Base-by-base conservation (phyloP, 371 early-diverging fungal species). In the Blastocladiella emersonii region DNA sequence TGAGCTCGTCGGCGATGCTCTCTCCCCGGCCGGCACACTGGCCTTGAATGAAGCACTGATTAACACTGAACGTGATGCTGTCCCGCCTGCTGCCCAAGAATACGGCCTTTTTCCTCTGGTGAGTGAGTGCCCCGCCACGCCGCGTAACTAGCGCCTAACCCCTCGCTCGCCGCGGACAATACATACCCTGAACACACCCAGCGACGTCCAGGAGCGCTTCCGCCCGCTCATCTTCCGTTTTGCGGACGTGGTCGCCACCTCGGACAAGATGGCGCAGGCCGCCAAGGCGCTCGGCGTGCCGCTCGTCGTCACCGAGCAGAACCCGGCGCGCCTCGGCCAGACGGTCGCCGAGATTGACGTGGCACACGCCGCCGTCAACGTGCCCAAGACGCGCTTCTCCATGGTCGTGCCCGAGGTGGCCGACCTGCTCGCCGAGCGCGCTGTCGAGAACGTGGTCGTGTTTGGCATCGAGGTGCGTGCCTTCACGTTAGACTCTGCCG, bases 131-230 rank as follows among this genome's bases (percentile, higher is more conserved):
- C 48, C n/a, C 23, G 17, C 1, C 8, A 45, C n/a, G 45, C 19
- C 19, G 8, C 10, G 1, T n/a, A n/a, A 25, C 2, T n/a, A 3
- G 23, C 45, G 1, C 1, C 27, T 17, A 23, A 23, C 10, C 27
- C 2, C 21, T 3, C 25, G 1, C 5, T 7, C 7, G 25, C 8
- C n/a, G n/a, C 17, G 6, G 48, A 48, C 44, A n/a, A 25, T 25
- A 23, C n/a, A 23, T 19, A 25, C 25, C 3, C 19, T 25, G 48
- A 8, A 8, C 10, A 8, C 48, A 48, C 39, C 8, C 48, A 48
- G 97, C 72, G 95, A 96, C 71, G 82, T 96, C 61, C 95, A 96
- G 76, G 91, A 90, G 57, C 80, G 83, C 61, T 96, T 96, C 77
- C 78, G 87, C 64, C 67, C 79, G 1, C 76, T 77, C 56, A 93